These are phyloP conservation scores for Chrysosphaeria jannelii DNA, from an alignment of 2,329 filamentous ascomycete species.

Conservation along the genomic window DNA sequence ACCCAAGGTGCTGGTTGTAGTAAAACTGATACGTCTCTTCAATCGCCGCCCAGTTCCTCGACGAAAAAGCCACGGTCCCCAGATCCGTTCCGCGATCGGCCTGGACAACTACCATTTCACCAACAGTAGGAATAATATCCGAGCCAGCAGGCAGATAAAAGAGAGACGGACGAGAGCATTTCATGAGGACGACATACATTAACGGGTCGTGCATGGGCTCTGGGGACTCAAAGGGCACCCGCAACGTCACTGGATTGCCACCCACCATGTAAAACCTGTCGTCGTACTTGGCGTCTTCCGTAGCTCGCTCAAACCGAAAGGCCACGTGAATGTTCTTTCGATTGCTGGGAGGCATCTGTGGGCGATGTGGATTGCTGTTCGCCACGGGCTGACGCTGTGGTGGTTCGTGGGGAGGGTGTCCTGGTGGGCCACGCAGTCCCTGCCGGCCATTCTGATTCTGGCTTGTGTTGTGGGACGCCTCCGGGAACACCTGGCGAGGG, in stretches of 20 bases:
- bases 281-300: constrained; percentile 29
- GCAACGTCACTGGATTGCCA: no score
- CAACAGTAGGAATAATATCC: constrained; percentile 63
- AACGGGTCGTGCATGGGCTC: constrained; percentile 35
- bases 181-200: constrained; percentile 81
- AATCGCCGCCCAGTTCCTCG: no score
- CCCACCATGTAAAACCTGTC: no score
- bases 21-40: no score
- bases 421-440: no score
- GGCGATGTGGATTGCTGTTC: constrained; percentile 34
- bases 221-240: no score
- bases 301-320: constrained; percentile 21
- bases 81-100: constrained; percentile 89
- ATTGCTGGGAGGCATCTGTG: constrained; percentile 24
- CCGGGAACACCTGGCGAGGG: no score
- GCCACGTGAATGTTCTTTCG: background rate
- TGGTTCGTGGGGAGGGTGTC: no score
- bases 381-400: no score
- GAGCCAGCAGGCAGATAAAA: constrained; percentile 95
- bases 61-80: constrained; percentile 71
- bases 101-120: constrained; percentile 89
- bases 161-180: constrained; percentile 79
- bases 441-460: no score
- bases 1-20: no score
- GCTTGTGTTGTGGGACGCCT: no score